Base-by-base conservation (phyloP, 352 stramenopile species). In the Pythium insidiosum region DNA sequence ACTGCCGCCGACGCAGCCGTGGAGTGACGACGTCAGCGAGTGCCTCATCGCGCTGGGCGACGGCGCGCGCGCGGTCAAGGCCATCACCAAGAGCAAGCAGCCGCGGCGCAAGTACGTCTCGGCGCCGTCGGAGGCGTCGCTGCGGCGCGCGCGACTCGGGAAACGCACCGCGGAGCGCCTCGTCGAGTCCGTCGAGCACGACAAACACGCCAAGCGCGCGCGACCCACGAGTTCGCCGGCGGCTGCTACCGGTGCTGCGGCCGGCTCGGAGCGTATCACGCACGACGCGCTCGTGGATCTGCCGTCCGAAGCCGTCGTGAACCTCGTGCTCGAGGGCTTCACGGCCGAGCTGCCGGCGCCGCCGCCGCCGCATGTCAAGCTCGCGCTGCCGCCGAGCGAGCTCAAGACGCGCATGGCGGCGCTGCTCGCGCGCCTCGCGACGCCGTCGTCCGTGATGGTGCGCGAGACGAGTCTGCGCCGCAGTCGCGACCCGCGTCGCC, bases 11-110 rank as follows among this genome's bases (percentile, higher is more conserved):
- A 66, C 75, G 1, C 69, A 81, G 43, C 22, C 62, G 16, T 73
- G 86, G 41, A 59, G 65, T 22, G 74, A 91, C 35, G 75, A 88
- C 37, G 68, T 91, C 33, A 91, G 73, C 15, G 73, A 85, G 38
- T 63, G 64, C 52, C 61, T 91, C 21, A 88, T 88, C 47, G 66
- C 66, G 2, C 56, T 83, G 1, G 66, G 73, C n/a, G 71, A 77
- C 5, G 84, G 73, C 16, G 73, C 85, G 48, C 79, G 75, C 25
- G 79, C 79, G 3, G 85, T 88, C 57, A 63, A 73, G 24, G 79
- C 79, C 3, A 78, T 87, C 55, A 86, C 62, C 50, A 91, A 88
- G 48, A 86, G 69, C 58, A 88, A 88, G 45, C 71, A 84, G 36
- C 73, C 76, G 25, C 66, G 78, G 4, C 66, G 78, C 25, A 76